A percentile compares a stretch with the other conserved stretches of the same genome.
Evolutionary conservation across 2,329 filamentous ascomycete genomes (phyloP).

Genomic region (Eutypa lata): DNA sequence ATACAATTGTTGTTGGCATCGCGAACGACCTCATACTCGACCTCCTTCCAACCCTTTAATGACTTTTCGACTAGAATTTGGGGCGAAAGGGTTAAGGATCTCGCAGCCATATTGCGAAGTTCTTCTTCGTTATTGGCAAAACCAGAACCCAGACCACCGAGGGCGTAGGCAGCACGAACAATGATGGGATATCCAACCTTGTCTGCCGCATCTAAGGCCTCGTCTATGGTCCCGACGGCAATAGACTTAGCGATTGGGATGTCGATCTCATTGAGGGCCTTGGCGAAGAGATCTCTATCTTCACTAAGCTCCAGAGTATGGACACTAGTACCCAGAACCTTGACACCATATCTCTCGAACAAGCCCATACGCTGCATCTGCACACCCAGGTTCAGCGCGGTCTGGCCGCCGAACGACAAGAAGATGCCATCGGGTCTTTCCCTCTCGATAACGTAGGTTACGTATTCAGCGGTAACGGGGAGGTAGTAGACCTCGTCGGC

Average conservation of each 20-base stretch:
- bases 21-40: conserved; percentile 97
- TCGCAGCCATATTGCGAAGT: conserved; percentile 86
- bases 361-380: conserved; percentile 95
- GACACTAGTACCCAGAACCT: conserved; percentile 92
- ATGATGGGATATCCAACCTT: conserved; percentile 95
- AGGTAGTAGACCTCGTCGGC: conserved; percentile 98
- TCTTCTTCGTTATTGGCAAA: conserved; percentile 95
- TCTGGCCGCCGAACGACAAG: conserved; percentile 95
- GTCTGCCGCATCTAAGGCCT: conserved; percentile 83
- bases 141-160: conserved; percentile 92
- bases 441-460: conserved; percentile 93
- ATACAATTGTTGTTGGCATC: conserved; percentile 99
- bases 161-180: conserved; percentile 91
- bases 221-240: conserved; percentile 85
- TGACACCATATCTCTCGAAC: conserved; percentile 92
- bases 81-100: conserved; percentile 87
- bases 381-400: conserved; percentile 92
- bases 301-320: conserved; percentile 92
- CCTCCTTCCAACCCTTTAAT: conserved; percentile 98
- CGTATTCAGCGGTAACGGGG: conserved; percentile 95
- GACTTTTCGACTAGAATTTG: conserved; percentile 99
- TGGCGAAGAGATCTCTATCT: conserved; percentile 93
- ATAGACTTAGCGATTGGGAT: conserved; percentile 97
- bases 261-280: conserved; percentile 93
- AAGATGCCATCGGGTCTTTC: conserved; percentile 97